Conservation (phyloP, 2,329 filamentous ascomycete species). For the Fusarium sp. region DNA sequence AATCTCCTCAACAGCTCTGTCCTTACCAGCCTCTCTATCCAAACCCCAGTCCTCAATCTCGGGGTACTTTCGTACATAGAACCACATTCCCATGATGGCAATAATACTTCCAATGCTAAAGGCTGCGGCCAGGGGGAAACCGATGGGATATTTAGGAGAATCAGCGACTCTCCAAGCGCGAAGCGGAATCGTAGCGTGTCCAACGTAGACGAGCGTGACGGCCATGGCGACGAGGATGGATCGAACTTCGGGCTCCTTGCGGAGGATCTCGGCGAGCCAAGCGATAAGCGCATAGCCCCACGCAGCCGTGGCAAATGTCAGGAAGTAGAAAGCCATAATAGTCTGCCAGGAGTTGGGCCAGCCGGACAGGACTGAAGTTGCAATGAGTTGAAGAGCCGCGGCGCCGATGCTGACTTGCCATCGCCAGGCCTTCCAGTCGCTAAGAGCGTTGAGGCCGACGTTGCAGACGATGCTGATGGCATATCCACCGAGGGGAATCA, state of each 20-base stretch:
- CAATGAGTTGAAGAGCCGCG: conserved; percentile 50
- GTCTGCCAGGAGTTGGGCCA: conserved; percentile 33
- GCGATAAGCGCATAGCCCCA: conserved; percentile 45
- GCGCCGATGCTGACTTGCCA: conserved; percentile 66
- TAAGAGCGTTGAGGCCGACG: conserved; percentile 65
- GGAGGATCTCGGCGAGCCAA: conserved; percentile 43
- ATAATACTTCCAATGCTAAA: conserved; percentile 36
- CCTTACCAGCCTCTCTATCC: conserved; percentile 3
- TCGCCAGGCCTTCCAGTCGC: conserved; percentile 55
- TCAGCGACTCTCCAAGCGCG: conserved; percentile 37
- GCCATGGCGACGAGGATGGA: conserved; percentile 34
- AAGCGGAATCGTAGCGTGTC: conserved; percentile 35
- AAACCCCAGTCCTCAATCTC: conserved; percentile 27
- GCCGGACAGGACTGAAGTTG: conserved; percentile 43
- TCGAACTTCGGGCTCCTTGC: conserved; percentile 45
- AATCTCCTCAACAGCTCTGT: neutral
- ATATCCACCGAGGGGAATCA: conserved; percentile 57
- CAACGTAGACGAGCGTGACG: conserved; percentile 34
- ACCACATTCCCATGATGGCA: conserved; percentile 28
- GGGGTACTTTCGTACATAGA: conserved; percentile 28
- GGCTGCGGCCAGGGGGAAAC: conserved; percentile 29
- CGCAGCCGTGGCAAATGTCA: conserved; percentile 49
- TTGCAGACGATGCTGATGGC: conserved; percentile 57
- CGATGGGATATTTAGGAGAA: conserved; percentile 31
- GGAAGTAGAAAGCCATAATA: conserved; percentile 50